Evolutionary conservation across 2,329 filamentous ascomycete species (phyloP).

Genomic region (Aspergillus hiratsukae): DNA sequence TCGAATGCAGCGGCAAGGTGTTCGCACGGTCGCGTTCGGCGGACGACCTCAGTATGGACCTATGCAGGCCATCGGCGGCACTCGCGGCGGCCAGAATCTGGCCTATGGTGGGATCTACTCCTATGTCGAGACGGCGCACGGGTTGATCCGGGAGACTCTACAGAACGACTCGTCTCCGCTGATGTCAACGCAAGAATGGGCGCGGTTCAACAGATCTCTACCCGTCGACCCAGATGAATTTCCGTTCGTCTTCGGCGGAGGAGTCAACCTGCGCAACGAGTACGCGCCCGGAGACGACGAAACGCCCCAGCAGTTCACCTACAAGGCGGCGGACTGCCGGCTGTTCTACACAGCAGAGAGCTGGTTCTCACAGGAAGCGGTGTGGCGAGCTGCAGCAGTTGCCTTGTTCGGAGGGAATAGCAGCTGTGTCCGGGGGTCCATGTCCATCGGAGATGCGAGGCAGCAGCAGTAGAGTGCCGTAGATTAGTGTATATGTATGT

Average conservation of each 20-base stretch:
- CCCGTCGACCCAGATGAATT: slow-evolving; percentile 14
- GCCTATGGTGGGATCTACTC: slow-evolving; percentile 25
- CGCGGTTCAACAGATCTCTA: slow-evolving; percentile 1
- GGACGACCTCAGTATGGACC: slow-evolving; percentile 52
- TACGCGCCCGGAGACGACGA: slow-evolving; percentile 42
- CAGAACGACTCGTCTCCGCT: slow-evolving; percentile 8
- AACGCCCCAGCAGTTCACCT: slow-evolving; percentile 56
- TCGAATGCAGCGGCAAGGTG: slow-evolving; percentile 50
- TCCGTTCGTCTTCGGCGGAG: slow-evolving; percentile 10
- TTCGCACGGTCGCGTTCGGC: slow-evolving; percentile 56
- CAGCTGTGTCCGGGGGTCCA: background rate
- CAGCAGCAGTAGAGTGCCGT: background rate
- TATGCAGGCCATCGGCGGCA: slow-evolving; percentile 64
- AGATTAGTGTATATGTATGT: background rate
- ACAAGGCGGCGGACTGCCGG: slow-evolving; percentile 58
- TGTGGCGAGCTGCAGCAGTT: background rate
- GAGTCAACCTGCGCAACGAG: slow-evolving; percentile 43
- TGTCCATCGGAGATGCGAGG: background rate
- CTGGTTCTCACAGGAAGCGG: background rate
- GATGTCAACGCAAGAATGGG: background rate
- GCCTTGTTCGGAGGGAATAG: background rate
- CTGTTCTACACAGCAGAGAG: slow-evolving; percentile 56
- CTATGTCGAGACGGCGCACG: slow-evolving; percentile 16
- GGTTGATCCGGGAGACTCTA: slow-evolving; percentile 10
- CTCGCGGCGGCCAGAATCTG: slow-evolving; percentile 48